phyloP scores from a whole-genome alignment of 768 basidiomycete species.

The Daedalea quercina region DNA sequence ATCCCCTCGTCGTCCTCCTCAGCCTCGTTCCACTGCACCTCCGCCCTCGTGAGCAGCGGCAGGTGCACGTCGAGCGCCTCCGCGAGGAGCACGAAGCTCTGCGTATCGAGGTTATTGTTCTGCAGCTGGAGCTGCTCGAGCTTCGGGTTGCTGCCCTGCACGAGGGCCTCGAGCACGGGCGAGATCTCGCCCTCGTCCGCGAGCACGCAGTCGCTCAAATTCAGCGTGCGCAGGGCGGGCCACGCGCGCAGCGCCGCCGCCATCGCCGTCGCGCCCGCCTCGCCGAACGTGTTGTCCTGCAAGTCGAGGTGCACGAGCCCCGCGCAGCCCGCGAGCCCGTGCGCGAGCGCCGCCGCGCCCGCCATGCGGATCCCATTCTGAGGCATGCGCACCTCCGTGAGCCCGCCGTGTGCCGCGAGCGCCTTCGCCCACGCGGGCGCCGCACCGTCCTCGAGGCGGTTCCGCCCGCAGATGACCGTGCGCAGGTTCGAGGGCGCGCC shows the following conservation, averaged over 20 bases:
- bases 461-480: constrained; percentile 87
- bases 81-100: constrained; percentile 63
- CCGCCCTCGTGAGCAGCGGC: constrained; percentile 54
- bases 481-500: constrained; percentile 69
- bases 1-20: constrained; percentile 70
- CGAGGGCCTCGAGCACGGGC: constrained; percentile 51
- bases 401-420: constrained; percentile 75
- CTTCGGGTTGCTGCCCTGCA: constrained; percentile 63
- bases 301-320: constrained; percentile 76
- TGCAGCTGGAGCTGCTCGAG: constrained; percentile 77
- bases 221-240: constrained; percentile 68
- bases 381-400: constrained; percentile 87
- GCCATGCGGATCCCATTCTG: constrained; percentile 97
- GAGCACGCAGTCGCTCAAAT: constrained; percentile 89
- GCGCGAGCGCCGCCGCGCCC: constrained; percentile 75
- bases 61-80: constrained; percentile 57
- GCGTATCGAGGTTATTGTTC: constrained; percentile 82
- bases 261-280: constrained; percentile 47
- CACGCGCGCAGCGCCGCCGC: constrained; percentile 62
- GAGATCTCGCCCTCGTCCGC: constrained; percentile 78
- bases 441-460: constrained; percentile 90
- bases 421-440: constrained; percentile 82
- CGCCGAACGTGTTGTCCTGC: constrained; percentile 84
- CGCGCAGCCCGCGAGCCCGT: constrained; percentile 62
- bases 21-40: constrained; percentile 87